phyloP scores from a whole-genome alignment of 768 basidiomycete genomes.

The Leucocoprinus birnbaumii region DNA sequence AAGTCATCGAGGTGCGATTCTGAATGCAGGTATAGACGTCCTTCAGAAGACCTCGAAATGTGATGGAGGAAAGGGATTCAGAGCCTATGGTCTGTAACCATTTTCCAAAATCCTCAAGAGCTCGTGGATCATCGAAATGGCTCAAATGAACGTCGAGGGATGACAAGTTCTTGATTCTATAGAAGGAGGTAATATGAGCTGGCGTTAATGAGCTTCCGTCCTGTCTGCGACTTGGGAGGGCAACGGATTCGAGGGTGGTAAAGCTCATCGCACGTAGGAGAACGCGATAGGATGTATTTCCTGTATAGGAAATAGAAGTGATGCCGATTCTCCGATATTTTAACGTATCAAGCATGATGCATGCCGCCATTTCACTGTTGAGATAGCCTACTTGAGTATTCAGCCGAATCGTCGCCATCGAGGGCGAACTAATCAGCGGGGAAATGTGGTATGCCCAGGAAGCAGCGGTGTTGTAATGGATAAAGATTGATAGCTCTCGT shows the following conservation, averaged over 20 bases:
- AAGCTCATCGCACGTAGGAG: background rate
- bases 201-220: background rate
- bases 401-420: background rate
- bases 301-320: background rate
- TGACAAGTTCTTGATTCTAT: background rate
- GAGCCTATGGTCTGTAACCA: background rate
- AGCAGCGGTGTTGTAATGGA: background rate
- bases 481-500: background rate
- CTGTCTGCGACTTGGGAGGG: background rate
- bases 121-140: background rate
- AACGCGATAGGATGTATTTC: background rate
- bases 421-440: background rate
- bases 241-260: background rate
- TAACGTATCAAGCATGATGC: background rate
- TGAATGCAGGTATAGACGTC: background rate
- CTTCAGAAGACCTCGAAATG: background rate
- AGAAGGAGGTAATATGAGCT: background rate
- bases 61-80: background rate
- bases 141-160: background rate
- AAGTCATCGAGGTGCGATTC: background rate
- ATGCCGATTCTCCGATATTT: background rate
- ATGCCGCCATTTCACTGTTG: background rate
- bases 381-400: no score
- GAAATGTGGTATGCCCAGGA: background rate
- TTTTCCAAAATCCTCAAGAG: background rate